Base-by-base conservation (phyloP, 306 rosid genomes). In the Cicer pinnatifidum region DNA sequence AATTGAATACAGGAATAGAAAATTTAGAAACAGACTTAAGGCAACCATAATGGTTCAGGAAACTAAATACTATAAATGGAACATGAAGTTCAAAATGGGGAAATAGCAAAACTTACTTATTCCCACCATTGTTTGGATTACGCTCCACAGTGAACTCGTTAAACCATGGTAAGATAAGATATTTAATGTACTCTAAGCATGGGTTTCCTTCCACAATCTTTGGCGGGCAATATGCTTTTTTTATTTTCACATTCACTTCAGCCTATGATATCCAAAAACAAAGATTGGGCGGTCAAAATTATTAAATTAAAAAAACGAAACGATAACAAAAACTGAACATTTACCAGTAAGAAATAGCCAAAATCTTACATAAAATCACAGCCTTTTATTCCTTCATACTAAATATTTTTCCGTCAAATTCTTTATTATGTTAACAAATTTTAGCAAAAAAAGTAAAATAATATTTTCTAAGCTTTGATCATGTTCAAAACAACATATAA, bases 141-240 rank as follows among this genome's bases (percentile, higher is more conserved):
- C 96, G 91, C 81, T 89, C 92, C 41, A 93, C 92, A 0, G 57
- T 44, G 77, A 93, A 93, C 82, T 88, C 87, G 12, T 84, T 83
- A 80, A 91, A 91, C 97, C 94, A 88, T 16, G 98, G 94, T 13
- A 93, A 78, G 60, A 89, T 45, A 7, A 89, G 87, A 48, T 88
- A 88, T 74, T 88, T 79, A 20, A 88, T 56, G 76, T 93, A 93
- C 84, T 93, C 98, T 54, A 93, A 73, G 80, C 98, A 91, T 10
- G 96, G 98, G 73, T 93, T 93, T 45, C 86, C 96, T 70, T 88
- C 89, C 46, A 86, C 97, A 64, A 78, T 33, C 78, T 62, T 63
- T 3, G 98, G 97, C 1, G 94, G 98, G 84, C 97, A 93, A 72
- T 84, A 91, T 8, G 96, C 98, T 74, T 88, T 88, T 86, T 91